phyloP scores from a whole-genome alignment of 2,329 filamentous ascomycete species.

The Diplodia seriata region DNA sequence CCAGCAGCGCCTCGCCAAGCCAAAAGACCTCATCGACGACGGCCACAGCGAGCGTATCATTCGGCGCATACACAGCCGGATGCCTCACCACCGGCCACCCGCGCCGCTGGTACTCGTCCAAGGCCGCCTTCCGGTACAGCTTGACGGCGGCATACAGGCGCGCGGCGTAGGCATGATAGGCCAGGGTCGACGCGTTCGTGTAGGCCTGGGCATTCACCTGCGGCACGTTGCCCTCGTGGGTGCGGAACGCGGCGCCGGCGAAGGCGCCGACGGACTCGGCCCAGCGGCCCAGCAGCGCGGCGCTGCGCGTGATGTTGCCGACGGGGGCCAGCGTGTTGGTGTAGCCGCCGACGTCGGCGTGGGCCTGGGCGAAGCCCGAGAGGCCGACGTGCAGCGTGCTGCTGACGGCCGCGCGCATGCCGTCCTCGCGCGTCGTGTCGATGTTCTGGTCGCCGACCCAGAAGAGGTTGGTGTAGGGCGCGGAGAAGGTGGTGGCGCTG shows the following conservation, averaged over 20 bases:
- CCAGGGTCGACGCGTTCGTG: conserved; percentile 44
- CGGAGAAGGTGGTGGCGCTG: conserved; percentile 43
- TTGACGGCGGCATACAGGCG: conserved; percentile 46
- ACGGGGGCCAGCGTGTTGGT: conserved; percentile 42
- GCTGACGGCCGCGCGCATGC: conserved; percentile 46
- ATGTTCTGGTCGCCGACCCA: conserved; percentile 50
- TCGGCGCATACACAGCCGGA: conserved; percentile 39
- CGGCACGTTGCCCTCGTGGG: conserved; percentile 50
- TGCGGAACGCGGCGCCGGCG: conserved; percentile 45
- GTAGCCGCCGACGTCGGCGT: conserved; percentile 49
- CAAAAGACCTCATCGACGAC: conserved; percentile 43
- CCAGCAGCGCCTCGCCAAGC: conserved; percentile 39
- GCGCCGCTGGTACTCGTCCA: conserved; percentile 39
- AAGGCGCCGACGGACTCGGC: conserved; percentile 46
- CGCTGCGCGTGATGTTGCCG: conserved; percentile 45
- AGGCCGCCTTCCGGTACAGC: conserved; percentile 42
- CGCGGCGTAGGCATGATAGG: conserved; percentile 47
- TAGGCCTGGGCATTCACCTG: conserved; percentile 49
- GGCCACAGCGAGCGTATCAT: conserved; percentile 36
- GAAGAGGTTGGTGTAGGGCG: conserved; percentile 48
- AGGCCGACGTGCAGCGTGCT: conserved; percentile 48
- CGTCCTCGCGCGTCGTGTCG: conserved; percentile 45
- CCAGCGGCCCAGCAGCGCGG: conserved; percentile 49
- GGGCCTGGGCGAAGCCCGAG: conserved; percentile 46
- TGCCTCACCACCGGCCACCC: conserved; percentile 42